Evolutionary conservation across 768 basidiomycete genomes (phyloP), one percentile per base, ranked within the genome.

Genomic region (Tephrocybe sp.): DNA sequence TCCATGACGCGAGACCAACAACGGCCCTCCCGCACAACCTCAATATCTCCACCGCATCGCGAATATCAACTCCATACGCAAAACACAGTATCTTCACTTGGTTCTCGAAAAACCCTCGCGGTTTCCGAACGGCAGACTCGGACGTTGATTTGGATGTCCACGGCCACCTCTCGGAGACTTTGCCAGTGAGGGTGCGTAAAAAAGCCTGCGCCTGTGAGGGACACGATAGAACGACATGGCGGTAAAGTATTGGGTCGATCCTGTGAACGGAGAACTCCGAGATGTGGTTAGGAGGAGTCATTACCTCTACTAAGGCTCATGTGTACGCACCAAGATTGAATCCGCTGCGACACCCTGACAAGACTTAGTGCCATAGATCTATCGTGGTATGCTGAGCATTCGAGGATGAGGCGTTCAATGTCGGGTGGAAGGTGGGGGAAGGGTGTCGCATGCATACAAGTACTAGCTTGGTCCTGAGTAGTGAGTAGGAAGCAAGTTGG

Each of bases 211-310:
- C 48, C 31, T 53, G 51, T 1, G 23, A 31, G 9, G 45, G 58
- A 23, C 44, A 50, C 17, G 53, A 43, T 20, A 59, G 45, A 1
- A 40, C 49, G 5, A 59, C 49, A 9, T 47, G 44, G 31, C 52
- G 45, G 34, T 59, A 59, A n/a, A 59, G 34, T 3, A 55, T 53
- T 22, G 39, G 58, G 22, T 59, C 58, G 26, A 59, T 53, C 58
- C 58, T 59, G 26, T 26, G 3, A 4, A 26, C 26, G 26, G 26
- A 3, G 26, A 40, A 32, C 17, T 38, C 31, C 2, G 30, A 41
- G 40, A 36, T 16, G 31, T 44, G 39, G 16, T 39, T 16, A 33
- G n/a, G n/a, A n/a, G n/a, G n/a, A n/a, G n/a, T n/a, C n/a, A 13
- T 9, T 26, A 20, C 4, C 23, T 10, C 4, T 14, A 33, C 34